Evolutionary conservation across 1,139 yeast species (phyloP).

Genomic region (Pichia inconspicua): DNA sequence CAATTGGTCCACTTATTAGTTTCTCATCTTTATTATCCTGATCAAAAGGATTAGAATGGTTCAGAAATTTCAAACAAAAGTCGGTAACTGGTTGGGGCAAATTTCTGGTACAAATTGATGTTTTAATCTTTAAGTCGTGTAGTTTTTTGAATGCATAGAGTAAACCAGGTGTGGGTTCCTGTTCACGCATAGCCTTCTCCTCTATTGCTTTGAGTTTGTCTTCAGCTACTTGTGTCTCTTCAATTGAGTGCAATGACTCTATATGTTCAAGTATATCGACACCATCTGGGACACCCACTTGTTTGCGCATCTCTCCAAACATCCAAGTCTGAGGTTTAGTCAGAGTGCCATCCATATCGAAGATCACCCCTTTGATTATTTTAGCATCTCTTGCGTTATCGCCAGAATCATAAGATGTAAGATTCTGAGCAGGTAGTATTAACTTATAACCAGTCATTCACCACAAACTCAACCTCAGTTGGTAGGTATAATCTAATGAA

Average conservation of each 20-base stretch:
- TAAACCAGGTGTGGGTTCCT: constrained; percentile 47
- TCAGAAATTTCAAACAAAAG: constrained; percentile 36
- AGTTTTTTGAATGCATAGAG: constrained; percentile 27
- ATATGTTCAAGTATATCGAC: constrained; percentile 47
- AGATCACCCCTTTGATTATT: constrained; percentile 38
- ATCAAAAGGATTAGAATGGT: constrained; percentile 29
- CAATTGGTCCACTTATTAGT: constrained; percentile 30
- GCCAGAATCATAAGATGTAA: too few relatives aligned
- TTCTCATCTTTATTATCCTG: constrained; percentile 18
- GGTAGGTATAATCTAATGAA: too few relatives aligned
- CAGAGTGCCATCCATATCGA: constrained; percentile 67
- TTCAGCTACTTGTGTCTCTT: constrained; percentile 31
- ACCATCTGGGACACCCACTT: constrained; percentile 34
- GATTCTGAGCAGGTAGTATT: neutral
- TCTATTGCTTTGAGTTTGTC: constrained; percentile 43
- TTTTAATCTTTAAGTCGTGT: constrained; percentile 29
- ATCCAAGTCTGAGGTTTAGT: constrained; percentile 62
- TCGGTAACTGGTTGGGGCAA: constrained; percentile 42
- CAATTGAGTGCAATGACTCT: constrained; percentile 28
- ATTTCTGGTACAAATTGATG: constrained; percentile 56
- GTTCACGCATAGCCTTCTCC: constrained; percentile 47
- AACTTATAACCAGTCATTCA: neutral
- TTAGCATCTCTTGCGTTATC: neutral
- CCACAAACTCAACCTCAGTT: neutral
- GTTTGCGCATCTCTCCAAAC: constrained; percentile 56